Conservation (phyloP, 257 asterid species). For the Mitragyna speciosa region DNA sequence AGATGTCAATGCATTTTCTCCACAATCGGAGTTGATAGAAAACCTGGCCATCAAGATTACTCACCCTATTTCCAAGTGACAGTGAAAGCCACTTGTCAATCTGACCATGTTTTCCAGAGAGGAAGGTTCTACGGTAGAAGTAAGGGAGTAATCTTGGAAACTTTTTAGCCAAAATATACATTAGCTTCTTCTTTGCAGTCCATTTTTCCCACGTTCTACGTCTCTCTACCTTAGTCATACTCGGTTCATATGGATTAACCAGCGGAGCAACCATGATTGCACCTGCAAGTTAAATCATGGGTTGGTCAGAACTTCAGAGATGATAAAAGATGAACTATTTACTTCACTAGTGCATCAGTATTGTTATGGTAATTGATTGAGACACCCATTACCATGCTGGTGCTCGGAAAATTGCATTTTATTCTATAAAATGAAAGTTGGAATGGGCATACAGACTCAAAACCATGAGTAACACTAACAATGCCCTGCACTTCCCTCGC, state of each 20-base stretch:
- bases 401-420: not conserved
- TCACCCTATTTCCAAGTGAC: slow-evolving; percentile 69
- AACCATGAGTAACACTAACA: not conserved
- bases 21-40: not conserved
- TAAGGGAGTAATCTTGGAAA: slow-evolving; percentile 69
- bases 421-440: not conserved
- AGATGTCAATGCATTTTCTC: not conserved
- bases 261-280: slow-evolving; percentile 90
- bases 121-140: slow-evolving; percentile 70
- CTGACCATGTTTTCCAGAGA: slow-evolving; percentile 72
- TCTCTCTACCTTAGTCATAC: slow-evolving; percentile 70
- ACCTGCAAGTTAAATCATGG: slow-evolving; percentile 50
- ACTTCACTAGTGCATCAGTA: not conserved
- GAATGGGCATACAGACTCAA: not conserved
- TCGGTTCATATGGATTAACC: slow-evolving; percentile 88
- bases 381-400: not conserved
- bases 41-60: slow-evolving; percentile 27
- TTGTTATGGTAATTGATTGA: not conserved
- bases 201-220: slow-evolving; percentile 76
- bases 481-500: not conserved
- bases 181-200: slow-evolving; percentile 59
- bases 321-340: slow-evolving; percentile 2
- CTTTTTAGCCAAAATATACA: slow-evolving; percentile 67
- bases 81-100: slow-evolving; percentile 62
- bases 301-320: slow-evolving; percentile 18